Base-by-base conservation (phyloP, 352 stramenopile genomes). In the Peronospora belbahrii region DNA sequence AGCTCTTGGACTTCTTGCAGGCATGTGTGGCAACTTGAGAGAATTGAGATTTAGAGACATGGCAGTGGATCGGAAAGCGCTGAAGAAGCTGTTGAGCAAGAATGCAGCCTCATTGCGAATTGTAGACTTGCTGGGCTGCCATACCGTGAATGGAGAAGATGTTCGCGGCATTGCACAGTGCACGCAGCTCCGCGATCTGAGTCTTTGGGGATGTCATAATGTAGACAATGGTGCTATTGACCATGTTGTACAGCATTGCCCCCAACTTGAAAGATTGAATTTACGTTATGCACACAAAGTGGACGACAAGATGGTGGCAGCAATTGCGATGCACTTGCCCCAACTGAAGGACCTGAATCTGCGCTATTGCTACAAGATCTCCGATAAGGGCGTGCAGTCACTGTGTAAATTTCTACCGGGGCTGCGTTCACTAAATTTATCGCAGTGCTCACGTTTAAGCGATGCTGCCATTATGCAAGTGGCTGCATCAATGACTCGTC, bases 351-450 rank as follows among this genome's bases (percentile, higher is more conserved):
- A 86, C 17, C 47, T 94, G 37, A 89, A 91, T 37, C 28, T 94
- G 30, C 79, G 79, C 34, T 94, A 94, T 57, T 91, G 79, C 65
- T 91, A 86, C 74, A 91, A 91, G 48, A 51, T 94, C 11, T 85
- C 82, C 23, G 82, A 94, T 42, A 65, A 61, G 8, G 71, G 60
- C 14, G 78, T 94, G 6, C 40, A 47, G 6, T 49, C 56, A 10
- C 55, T 94, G 23, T 90, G 79, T 39, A 55, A 74, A 13, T 58
- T 48, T 4, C 22, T 86, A 19, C 42, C 56, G 6, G 38, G 54
- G 2, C 62, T 94, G 33, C 56, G 71, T 24, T 71, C 60, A n/a
- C 52, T 94, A 31, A 88, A 94, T 36, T 48, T 94, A 18, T 94
- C 82, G 23, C 82, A 94, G 48, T 94, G 82, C 39, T 66, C 62